Base-by-base conservation (phyloP, 2,329 filamentous ascomycete species). In the Aspergillus unguis region DNA sequence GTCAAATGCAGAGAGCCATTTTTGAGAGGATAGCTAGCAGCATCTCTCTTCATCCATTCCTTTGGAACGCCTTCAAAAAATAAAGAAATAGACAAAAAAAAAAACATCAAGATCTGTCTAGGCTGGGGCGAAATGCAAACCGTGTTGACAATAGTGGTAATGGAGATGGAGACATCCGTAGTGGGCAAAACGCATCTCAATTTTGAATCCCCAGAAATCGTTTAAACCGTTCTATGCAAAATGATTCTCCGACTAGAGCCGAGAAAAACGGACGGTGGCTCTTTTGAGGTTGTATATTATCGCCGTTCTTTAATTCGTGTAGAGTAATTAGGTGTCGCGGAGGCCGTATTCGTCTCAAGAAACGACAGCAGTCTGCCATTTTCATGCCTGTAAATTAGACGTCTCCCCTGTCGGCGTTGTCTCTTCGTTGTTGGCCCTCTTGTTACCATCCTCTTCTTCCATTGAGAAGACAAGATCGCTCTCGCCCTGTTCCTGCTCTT, bases 381-480 rank as follows among this genome's bases (percentile, higher is more conserved):
- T 44, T 58, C 47, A 63, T 45, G 58, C 42, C 47, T 62, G 59
- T 37, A 62, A 62, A 10, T 50, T 57, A 29, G 60, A 44, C 28
- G 47, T 55, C 37, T 50, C 60, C n/a, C n/a, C 35, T 25, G 58
- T 53, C 10, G 59, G 44, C 11, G 60, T 59, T 41, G 57, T 58
- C 41, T 65, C 63, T 23, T 66, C 64, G 37, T 60, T 62, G 49
- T 67, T 71, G 51, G 58, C 72, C 41, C 72, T 69, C 56, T 74
- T 75, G 53, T 70, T 75, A 50, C 67, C 74, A 55, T 78, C 75
- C 59, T 78, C 76, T 55, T 78, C 76, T 57, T 79, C 76, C 75
- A 78, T 77, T 4, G 74, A 75, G 58, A 79, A 78, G 48, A 78
- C 74, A 26, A 76, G 60, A 43, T 75, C 74, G 43, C 74, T 70